phyloP scores from a whole-genome alignment of 2,329 filamentous ascomycete species.

The Penicillium sp. region DNA sequence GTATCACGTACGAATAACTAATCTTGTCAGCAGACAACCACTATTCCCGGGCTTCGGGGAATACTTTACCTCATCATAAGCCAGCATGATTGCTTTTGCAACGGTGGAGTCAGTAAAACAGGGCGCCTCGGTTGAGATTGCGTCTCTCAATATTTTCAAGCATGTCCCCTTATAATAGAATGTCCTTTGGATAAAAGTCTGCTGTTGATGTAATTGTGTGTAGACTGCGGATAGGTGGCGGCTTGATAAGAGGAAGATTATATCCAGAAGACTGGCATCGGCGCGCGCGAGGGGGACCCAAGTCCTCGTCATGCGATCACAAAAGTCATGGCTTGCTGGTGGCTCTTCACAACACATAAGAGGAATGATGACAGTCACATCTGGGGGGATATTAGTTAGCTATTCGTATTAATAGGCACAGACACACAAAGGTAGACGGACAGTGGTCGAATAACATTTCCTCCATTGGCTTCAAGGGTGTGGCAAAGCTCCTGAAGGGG shows the following conservation, averaged over 20 bases:
- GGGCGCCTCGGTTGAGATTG: slow-evolving; percentile 13
- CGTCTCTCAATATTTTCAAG: slow-evolving; percentile 2
- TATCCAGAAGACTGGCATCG: slow-evolving; percentile 17
- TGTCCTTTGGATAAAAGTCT: slow-evolving; percentile 1
- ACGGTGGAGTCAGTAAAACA: slow-evolving; percentile 18
- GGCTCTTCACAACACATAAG: slow-evolving; percentile 12
- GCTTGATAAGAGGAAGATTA: slow-evolving; percentile 19
- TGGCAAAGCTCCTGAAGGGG: slow-evolving; percentile 20
- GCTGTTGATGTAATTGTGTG: neutral
- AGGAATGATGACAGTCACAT: slow-evolving; percentile 12
- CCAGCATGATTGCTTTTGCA: slow-evolving; percentile 25
- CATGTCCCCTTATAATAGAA: slow-evolving; percentile 9
- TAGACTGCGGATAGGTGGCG: slow-evolving; percentile 17
- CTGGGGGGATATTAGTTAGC: neutral
- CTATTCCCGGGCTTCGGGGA: neutral
- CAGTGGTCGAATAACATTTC: slow-evolving; percentile 26
- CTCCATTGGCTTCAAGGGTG: slow-evolving; percentile 12
- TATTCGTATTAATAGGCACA: neutral
- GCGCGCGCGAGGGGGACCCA: slow-evolving; percentile 18
- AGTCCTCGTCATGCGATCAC: slow-evolving; percentile 2
- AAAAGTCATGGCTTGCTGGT: neutral
- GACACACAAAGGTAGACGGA: slow-evolving; percentile 5
- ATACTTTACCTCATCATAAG: slow-evolving; percentile 23
- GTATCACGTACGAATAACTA: slow-evolving; percentile 12
- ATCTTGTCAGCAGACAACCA: neutral